Evolutionary conservation across 2,329 filamentous ascomycete species (phyloP), one percentile per base, ranked within the genome.

Genomic region (Colletotrichum liriopes): DNA sequence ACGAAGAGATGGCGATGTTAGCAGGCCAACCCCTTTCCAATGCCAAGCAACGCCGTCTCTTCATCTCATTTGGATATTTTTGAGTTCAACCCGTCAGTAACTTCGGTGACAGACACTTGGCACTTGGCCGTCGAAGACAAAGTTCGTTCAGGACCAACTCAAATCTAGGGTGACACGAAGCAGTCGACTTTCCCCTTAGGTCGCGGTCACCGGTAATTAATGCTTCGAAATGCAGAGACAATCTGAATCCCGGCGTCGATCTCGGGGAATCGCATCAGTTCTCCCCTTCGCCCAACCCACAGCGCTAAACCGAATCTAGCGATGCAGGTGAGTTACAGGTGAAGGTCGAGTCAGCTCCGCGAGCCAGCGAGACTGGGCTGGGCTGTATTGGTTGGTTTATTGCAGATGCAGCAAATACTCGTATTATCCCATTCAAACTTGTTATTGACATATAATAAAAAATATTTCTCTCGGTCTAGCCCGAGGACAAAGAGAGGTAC

Each of bases 401-500:
- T 54, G 52, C 65, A 58, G 43, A 62, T 43, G 45, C 26, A 71
- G 29, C n/a, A 32, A 32, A 56, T 35, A 39, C 35, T 67, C 65
- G 51, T 61, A 23, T 68, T n/a, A 43, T 60, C 39, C 52, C 29
- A 18, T 60, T 59, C 23, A 45, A 47, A 59, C 59, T 11, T 65
- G 70, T 35, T 65, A 70, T 70, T 65, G 55, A 55, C 52, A 72
- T 54, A 70, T 61, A 56, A 35, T n/a, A 47, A 45, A 65, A 56
- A 47, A 55, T 23, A 55, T 23, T 39, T 29, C 16, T n/a, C 68
- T 68, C 51, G 35, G 58, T 47, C 45, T 56, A 65, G 41, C 43
- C 37, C 61, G 65, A 72, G 18, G 29, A 69, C 65, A 72, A 58
- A 41, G 20, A 41, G 55, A 64, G 29, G 35, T n/a, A 9, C 23